Evolutionary conservation across 805 yeast genomes (phyloP).

Genomic region (Wickerhamomyces bovis): DNA sequence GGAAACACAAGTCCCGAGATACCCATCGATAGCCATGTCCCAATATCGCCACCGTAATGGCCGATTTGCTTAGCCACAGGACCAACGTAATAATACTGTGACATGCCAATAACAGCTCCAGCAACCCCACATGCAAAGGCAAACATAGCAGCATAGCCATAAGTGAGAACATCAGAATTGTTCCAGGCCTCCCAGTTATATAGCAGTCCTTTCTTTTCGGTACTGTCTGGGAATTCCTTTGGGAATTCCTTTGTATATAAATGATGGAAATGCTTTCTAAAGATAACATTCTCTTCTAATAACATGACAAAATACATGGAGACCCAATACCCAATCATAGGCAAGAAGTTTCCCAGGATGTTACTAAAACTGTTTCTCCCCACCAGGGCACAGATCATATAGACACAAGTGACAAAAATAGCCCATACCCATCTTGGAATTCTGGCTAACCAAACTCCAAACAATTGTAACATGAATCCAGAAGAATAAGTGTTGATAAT

Average conservation of each 20-base stretch:
- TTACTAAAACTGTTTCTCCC: constrained; percentile 70
- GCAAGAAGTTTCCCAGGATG: constrained; percentile 74
- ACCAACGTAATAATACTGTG: constrained; percentile 79
- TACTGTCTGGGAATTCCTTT: constrained; percentile 28
- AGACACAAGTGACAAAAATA: constrained; percentile 53
- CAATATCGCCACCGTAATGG: constrained; percentile 70
- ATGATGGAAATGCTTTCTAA: constrained; percentile 45
- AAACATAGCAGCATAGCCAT: constrained; percentile 64
- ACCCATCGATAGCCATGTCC: constrained; percentile 73
- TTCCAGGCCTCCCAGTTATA: constrained; percentile 79
- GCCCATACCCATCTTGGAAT: constrained; percentile 80
- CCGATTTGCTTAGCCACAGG: constrained; percentile 64
- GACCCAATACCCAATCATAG: constrained; percentile 91
- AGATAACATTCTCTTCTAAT: constrained; percentile 68
- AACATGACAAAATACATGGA: constrained; percentile 71
- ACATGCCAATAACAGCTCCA: constrained; percentile 85
- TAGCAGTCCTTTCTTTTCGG: constrained; percentile 27
- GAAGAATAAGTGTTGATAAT: constrained; percentile 77
- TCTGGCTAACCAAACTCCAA: constrained; percentile 46
- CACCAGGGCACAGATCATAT: constrained; percentile 64
- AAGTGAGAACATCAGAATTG: constrained; percentile 49
- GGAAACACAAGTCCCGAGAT: constrained; percentile 65
- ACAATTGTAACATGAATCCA: constrained; percentile 67
- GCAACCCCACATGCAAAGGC: constrained; percentile 67
- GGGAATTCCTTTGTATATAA: constrained; percentile 40